Evolutionary conservation across 176 grass and related monocot species (phyloP), one percentile per base, ranked within the genome.

Genomic region (Carex scoparia): DNA sequence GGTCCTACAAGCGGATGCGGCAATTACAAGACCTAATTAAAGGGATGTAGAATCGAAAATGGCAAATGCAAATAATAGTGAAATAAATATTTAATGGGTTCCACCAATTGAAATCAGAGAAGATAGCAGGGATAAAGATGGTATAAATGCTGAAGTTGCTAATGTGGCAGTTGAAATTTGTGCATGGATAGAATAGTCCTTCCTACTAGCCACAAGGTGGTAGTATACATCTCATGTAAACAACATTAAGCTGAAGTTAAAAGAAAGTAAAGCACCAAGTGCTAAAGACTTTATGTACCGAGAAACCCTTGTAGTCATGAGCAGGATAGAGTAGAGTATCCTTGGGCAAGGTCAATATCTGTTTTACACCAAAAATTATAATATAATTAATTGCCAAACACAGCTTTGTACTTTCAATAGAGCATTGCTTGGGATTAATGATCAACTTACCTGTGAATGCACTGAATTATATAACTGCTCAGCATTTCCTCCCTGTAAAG

Each of bases 221-320:
- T 46, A 38, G 0, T 71, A 71, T 71, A 71, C 3, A 46, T 46
- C 38, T 71, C 46, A 53, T 75, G 18, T 51, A 53, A 27, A 49
- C 42, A 73, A 4, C 19, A 53, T 30, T 3, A 74, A 74, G 42
- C 42, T 65, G 28, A 48, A 65, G n/a, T 59, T 79, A 56, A 79
- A 12, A 79, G 15, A 81, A 81, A 46, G 8, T 61, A 65, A 81
- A 81, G 40, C 40, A n/a, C 58, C 65, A 49, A 58, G 15, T 35
- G 28, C 8, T 3, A 79, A 79, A 69, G 14, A 23, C 28, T 65
- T 79, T 81, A 73, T 88, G 84, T 92, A 98, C 93, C 69, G 89
- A 90, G 87, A 94, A 99, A 59, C 96, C 96, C 88, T 95, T 95
- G 84, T 99, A 99, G 84, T 99, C 96, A 88, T 99, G 96, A 62